Conservation (phyloP, 208 protist genomes). For the Wallacemonas sp. region DNA sequence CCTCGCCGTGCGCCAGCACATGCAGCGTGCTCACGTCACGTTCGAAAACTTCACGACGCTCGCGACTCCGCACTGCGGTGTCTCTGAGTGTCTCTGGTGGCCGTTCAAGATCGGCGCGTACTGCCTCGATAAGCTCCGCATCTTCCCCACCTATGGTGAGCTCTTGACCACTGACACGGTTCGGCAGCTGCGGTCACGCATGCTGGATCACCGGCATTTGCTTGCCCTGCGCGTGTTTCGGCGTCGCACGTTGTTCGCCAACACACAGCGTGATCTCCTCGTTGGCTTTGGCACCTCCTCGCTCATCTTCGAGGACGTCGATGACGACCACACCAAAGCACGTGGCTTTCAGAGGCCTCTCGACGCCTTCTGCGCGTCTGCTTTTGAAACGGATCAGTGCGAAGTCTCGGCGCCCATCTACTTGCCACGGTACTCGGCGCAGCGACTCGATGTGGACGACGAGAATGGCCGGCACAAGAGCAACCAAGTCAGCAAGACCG, state of each 20-base stretch:
- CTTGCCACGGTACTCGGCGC: constrained; percentile 25
- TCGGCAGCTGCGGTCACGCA: constrained; percentile 33
- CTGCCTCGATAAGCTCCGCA: constrained; percentile 32
- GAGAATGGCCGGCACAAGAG: neutral
- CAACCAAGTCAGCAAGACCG: neutral
- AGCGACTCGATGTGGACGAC: neutral
- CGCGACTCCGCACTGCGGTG: constrained; percentile 66
- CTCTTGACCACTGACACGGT: constrained; percentile 48
- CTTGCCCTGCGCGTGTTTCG: constrained; percentile 49
- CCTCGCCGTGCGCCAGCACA: constrained; percentile 24
- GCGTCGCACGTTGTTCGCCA: constrained; percentile 64
- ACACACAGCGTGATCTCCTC: constrained; percentile 69
- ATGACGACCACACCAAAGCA: constrained; percentile 41
- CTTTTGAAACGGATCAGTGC: constrained; percentile 40
- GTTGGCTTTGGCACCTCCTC: constrained; percentile 69
- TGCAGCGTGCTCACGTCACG: constrained; percentile 29
- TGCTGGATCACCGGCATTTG: constrained; percentile 53
- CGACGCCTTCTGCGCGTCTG: constrained; percentile 32
- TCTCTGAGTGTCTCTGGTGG: constrained; percentile 50
- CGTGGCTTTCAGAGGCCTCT: constrained; percentile 18
- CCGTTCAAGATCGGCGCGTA: constrained; percentile 51
- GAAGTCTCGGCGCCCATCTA: constrained; percentile 47
- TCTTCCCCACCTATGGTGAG: constrained; percentile 49
- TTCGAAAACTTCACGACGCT: constrained; percentile 70
- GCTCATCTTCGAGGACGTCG: constrained; percentile 48